Conservation (phyloP, 768 basidiomycete genomes). For the Macrolepiota dolichaula region DNA sequence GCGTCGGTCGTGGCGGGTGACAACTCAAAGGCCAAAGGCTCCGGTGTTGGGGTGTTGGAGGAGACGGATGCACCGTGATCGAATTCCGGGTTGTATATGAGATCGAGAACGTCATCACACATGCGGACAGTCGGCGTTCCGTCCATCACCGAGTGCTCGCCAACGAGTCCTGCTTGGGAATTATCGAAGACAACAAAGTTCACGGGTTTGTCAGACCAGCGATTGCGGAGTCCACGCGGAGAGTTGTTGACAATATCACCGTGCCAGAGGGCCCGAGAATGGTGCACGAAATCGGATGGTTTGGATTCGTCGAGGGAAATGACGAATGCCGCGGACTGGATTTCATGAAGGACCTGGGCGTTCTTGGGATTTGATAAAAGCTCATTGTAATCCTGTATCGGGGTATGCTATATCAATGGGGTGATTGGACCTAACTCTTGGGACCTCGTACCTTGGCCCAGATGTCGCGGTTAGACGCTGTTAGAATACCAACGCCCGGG, state of each 20-base stretch:
- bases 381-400: constrained; percentile 54
- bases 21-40: constrained; percentile 63
- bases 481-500: constrained; percentile 74
- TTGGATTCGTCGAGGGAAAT: constrained; percentile 71
- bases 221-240: constrained; percentile 61
- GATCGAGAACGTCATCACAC: constrained; percentile 65
- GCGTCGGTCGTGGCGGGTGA: constrained; percentile 43
- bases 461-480: constrained; percentile 75
- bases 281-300: constrained; percentile 49
- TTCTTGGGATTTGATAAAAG: constrained; percentile 63
- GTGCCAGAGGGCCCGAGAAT: constrained; percentile 80
- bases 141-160: constrained; percentile 92
- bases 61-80: constrained; percentile 48
- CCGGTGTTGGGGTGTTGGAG: constrained; percentile 28
- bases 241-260: constrained; percentile 53
- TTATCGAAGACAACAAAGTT: constrained; percentile 88
- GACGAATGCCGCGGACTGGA: constrained; percentile 85
- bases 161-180: constrained; percentile 79
- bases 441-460: constrained; percentile 73
- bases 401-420: background rate
- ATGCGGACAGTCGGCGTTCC: constrained; percentile 78
- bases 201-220: constrained; percentile 89
- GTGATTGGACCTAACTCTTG: background rate
- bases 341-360: constrained; percentile 57
- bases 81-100: constrained; percentile 57